Base-by-base conservation (phyloP, 768 basidiomycete species). In the Collybia sordida region DNA sequence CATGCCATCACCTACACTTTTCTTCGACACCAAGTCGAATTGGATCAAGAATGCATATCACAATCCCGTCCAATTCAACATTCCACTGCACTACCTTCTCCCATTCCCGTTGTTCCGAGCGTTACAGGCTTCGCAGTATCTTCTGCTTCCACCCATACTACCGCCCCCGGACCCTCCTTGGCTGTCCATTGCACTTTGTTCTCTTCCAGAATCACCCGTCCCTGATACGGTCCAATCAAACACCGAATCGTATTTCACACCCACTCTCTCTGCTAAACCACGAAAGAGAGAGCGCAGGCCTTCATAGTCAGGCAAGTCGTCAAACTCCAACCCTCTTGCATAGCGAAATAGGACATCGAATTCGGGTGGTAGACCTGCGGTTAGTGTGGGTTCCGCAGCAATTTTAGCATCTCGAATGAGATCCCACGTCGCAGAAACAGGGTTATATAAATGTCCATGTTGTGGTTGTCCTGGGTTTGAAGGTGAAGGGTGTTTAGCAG, bases 281-380 rank as follows among this genome's bases (percentile, higher is more conserved):
- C 78, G 75, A 65, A 93, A 90, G 39, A 92, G 77, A 39, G 78
- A 80, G 37, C 91, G 78, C 19, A 93, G 72, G 22, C 91, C 91
- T 38, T 84, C 86, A 59, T 94, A 95, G 67, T 95, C 93, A 8
- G 92, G 93, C 35, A 90, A 75, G 71, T 94, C 92, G 60, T 90
- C 90, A 58, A 93, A 94, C 55, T 86, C 86, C 28, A 95, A 81
- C 1, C 83, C 83, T 39, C 92, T 81, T 18, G 87, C 83, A 69
- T 94, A 94, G 39, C 80, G 78, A 66, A 86, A 88, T 57, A 93
- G 78, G 47, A 90, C 80, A 54, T 86, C 87, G 51, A 93, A 90
- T 67, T 93, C 90, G 42, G 83, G 77, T 12, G 89, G 90, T 48
- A 93, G 81, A 4, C 86, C 84, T 47, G 83, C 79, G 7, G 88